A percentile compares a stretch with the other conserved stretches of the same genome.
Evolutionary conservation across 1,284 basidiomycete species (phyloP).

Genomic region (Ustilago vetiveriae): DNA sequence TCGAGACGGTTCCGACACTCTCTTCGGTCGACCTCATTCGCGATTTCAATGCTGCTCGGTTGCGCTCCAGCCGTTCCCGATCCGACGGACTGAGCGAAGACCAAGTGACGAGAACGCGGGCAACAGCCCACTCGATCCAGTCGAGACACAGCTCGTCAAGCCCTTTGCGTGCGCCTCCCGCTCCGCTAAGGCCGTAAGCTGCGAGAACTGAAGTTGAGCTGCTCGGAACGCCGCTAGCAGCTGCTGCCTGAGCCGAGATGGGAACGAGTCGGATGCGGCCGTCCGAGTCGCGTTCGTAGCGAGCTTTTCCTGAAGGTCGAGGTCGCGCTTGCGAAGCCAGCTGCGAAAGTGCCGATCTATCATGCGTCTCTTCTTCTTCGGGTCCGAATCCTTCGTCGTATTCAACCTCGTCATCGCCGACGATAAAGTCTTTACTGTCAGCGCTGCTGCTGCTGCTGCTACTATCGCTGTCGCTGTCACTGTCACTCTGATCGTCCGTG

Average conservation of each 20-base stretch:
- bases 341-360: too few species aligned
- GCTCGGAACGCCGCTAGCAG: background rate
- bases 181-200: conserved; percentile 12
- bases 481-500: conserved; percentile 1
- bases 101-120: conserved; percentile 34
- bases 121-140: conserved; percentile 47
- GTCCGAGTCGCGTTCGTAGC: conserved; percentile 13
- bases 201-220: conserved; percentile 10
- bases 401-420: conserved; percentile 36
- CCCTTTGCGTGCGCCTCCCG: conserved; percentile 9
- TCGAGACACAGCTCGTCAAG: conserved; percentile 41
- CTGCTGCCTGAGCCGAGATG: conserved; percentile 5
- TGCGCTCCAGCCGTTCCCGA: conserved; percentile 30
- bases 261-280: conserved; percentile 19
- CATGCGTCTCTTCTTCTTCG: background rate
- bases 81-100: conserved; percentile 14
- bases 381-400: conserved; percentile 27
- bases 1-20: conserved; percentile 26
- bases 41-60: conserved; percentile 20
- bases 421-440: conserved; percentile 31
- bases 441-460: conserved; percentile 9
- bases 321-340: background rate
- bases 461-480: conserved; percentile 6
- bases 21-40: conserved; percentile 32
- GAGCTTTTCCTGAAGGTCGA: too few species aligned